Evolutionary conservation across 2,329 filamentous ascomycete genomes (phyloP), one percentile per base, ranked within the genome.

Genomic region (Iodosphaeria phyllophila): DNA sequence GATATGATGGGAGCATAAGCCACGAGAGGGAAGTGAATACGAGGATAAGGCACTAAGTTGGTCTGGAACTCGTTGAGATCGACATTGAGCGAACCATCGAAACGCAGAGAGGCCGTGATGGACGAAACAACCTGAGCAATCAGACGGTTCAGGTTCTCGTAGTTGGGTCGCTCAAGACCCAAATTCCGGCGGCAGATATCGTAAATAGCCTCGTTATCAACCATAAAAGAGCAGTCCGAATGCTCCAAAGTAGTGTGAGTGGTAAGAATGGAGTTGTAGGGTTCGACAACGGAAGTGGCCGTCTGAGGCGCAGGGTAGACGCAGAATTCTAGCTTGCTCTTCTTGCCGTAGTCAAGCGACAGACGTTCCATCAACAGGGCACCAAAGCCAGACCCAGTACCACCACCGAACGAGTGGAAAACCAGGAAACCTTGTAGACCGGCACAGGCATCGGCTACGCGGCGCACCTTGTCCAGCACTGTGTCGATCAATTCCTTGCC

Each of bases 1-100:
- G 84, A 93, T 55, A 95, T 73, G 47, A 98, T 79, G 33, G 86
- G 86, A 22, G 89, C 69, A 52, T 95, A 98, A 38, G 84, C 83
- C 46, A 95, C 84, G 43, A 98, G 77, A 51, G 86, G 86, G 76
- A 93, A 98, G 64, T 98, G 86, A 48, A 98, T 98, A 61, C 86
- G 83, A 38, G 86, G 86, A 62, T 95, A 98, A 33, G 86, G 86
- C 35, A 98, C 86, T 58, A 98, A 60, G 69, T 98, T 98, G 60
- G 86, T 98, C 72, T 98, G 86, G 79, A 98, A 98, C 66, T 98
- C 86, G 68, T 93, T 93, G 41, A 98, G 63, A 56, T 98, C 86
- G 60, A 98, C 89, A 61, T 98, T 98, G 44, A 98, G 78, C 40
- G 89, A 93, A 39, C 86, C 86, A 50, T 95, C 86, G 59, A 95